These are phyloP conservation scores for Astrocystis sublimbata DNA, from an alignment of 495 filamentous ascomycete species.

Conservation along the genomic window DNA sequence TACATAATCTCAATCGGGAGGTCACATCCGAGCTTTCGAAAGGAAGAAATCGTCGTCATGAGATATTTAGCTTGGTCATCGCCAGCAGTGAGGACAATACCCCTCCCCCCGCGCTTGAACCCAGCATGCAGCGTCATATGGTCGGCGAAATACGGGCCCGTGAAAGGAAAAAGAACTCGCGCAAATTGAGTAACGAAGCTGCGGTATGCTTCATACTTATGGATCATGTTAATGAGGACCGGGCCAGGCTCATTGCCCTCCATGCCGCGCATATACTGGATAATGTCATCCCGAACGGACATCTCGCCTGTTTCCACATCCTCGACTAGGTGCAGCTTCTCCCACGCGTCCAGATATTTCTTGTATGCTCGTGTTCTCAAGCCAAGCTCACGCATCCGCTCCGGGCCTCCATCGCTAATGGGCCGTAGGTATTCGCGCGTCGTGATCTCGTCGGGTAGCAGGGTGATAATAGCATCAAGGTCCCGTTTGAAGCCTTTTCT, in stretches of 20 bases:
- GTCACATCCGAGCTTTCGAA: slow-evolving; percentile 35
- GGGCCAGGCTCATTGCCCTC: slow-evolving; percentile 13
- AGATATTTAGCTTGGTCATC: slow-evolving; percentile 34
- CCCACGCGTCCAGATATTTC: slow-evolving; percentile 22
- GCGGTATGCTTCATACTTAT: slow-evolving; percentile 34
- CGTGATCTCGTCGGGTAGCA: slow-evolving; percentile 22
- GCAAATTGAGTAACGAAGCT: slow-evolving; percentile 27
- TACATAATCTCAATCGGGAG: slow-evolving; percentile 45
- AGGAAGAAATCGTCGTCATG: slow-evolving; percentile 34
- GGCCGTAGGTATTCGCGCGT: slow-evolving; percentile 20
- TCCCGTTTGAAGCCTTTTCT: slow-evolving; percentile 1
- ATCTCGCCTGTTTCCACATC: slow-evolving; percentile 15
- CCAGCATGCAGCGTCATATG: slow-evolving; percentile 33
- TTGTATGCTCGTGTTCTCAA: slow-evolving; percentile 19
- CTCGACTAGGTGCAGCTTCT: slow-evolving; percentile 20
- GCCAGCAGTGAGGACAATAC: slow-evolving; percentile 39
- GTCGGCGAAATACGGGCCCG: slow-evolving; percentile 34
- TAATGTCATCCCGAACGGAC: slow-evolving; percentile 25
- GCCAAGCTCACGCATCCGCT: slow-evolving; percentile 22
- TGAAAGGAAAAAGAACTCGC: slow-evolving; percentile 36
- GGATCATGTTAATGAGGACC: slow-evolving; percentile 22
- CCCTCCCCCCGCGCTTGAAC: slow-evolving; percentile 25
- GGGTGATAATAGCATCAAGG: slow-evolving; percentile 9
- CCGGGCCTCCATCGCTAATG: slow-evolving; percentile 15
- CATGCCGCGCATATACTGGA: slow-evolving; percentile 23